Percentiles rank a stretch among this genome's conserved stretches.
Conservation (phyloP, 495 filamentous ascomycete species). For the Penicillium maclennaniae region DNA sequence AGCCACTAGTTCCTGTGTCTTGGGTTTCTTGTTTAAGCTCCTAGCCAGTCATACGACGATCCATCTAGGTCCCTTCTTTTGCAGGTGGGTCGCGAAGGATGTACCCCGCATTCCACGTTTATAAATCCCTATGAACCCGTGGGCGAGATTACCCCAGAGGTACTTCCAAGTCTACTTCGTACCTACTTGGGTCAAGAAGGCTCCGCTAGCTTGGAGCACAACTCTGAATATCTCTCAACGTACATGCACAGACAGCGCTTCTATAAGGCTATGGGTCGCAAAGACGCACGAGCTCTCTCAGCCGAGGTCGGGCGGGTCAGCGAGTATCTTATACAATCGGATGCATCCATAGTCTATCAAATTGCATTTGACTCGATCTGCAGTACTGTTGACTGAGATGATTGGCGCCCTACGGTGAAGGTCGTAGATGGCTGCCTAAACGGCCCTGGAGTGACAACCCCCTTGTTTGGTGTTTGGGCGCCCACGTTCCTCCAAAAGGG, state of each 20-base stretch:
- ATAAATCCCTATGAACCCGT: no score
- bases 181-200: no score
- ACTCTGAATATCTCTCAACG: no score
- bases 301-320: no score
- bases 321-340: not conserved
- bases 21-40: not conserved
- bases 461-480: no score
- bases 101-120: not conserved
- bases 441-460: no score
- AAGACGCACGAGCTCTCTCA: no score
- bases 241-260: no score
- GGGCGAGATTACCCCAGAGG: no score
- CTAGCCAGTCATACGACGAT: not conserved
- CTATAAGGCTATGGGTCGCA: no score
- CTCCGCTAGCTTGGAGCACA: no score
- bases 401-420: not conserved
- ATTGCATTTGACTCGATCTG: not conserved
- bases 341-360: not conserved
- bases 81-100: not conserved
- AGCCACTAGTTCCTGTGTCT: not conserved
- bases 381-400: not conserved
- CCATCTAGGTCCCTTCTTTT: not conserved
- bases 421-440: not conserved
- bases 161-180: no score
- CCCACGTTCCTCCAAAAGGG: not conserved